These are phyloP conservation scores for Pichia kluyveri DNA, from an alignment of 805 yeast species.

Conservation along the genomic window DNA sequence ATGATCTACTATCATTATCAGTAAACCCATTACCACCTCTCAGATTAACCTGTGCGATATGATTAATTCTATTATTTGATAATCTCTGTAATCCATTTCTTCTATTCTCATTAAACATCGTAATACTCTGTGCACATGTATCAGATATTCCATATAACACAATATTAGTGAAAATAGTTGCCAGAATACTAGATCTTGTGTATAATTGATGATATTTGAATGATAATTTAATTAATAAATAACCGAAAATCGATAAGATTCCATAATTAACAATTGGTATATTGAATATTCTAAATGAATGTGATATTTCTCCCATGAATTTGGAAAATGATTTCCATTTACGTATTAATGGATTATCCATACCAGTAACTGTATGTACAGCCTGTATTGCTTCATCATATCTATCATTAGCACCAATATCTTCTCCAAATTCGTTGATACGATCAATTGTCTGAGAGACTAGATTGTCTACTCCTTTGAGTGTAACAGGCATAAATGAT, in stretches of 20 bases:
- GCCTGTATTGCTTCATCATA: not conserved
- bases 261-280: slow-evolving; percentile 51
- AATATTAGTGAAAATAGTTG: slow-evolving; percentile 73
- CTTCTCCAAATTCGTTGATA: not conserved
- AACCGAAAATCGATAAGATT: slow-evolving; percentile 40
- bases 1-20: not conserved
- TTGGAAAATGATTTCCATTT: slow-evolving; percentile 1
- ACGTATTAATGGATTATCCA: not conserved
- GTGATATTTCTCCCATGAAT: slow-evolving; percentile 3
- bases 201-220: slow-evolving; percentile 54
- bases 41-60: not conserved
- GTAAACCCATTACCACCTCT: not conserved
- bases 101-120: slow-evolving; percentile 12
- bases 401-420: not conserved
- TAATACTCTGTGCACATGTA: slow-evolving; percentile 72
- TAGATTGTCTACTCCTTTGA: slow-evolving; percentile 1
- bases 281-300: slow-evolving; percentile 26
- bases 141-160: slow-evolving; percentile 88
- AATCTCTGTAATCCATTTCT: not conserved
- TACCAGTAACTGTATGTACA: not conserved
- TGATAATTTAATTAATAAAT: slow-evolving; percentile 43
- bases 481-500: not conserved
- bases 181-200: slow-evolving; percentile 55
- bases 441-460: not conserved
- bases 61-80: not conserved